Base-by-base conservation (phyloP, 768 basidiomycete species). In the Lentinula edodes region DNA sequence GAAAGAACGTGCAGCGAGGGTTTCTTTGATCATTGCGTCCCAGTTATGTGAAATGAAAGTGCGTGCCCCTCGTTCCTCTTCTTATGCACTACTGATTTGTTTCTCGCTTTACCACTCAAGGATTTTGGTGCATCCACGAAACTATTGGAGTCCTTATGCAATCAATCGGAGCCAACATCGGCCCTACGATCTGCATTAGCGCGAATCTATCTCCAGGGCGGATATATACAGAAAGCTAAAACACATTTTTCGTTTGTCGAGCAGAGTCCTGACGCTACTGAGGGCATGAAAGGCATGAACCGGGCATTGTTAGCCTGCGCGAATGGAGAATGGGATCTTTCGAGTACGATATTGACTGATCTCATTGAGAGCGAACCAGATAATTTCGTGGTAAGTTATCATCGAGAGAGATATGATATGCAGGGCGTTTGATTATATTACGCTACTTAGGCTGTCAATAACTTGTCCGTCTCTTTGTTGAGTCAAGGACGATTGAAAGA, bases 1-100 rank as follows among this genome's bases (percentile, higher is more conserved):
- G 91, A 86, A 85, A 62, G 91, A 94, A 71, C 83, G 91, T 60
- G 86, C 86, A 3, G 83, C 88, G 15, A 77, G 92, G 53, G 75
- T 93, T n/a, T 84, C 81, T 58, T 70, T 94, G 59, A 91, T 93
- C 63, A 80, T 92, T 52, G 90, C 91, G 1, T 89, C 88, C 39
- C 90, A 93, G 72, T 73, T 93, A 68, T 76, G 91, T 57, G 92
- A 94, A 73, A 91, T 92, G 86, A 91, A 90, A 79, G 91, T 89
- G 51, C 20, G 75, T 61, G 9, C 32, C 10, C 16, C 20, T 42
- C 53, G 18, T 58, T 6, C 39, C 28, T 41, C 35, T 43, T 28
- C 51, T 48, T n/a, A 28, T 34, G 56, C 23, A 36, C 41, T 10
- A n/a, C 16, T 45, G 42, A 32, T 39, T 12, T 39, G 12, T 18